Percentiles rank a stretch among this genome's conserved stretches.
These are phyloP conservation scores for Kluyveromyces dobzhanskii DNA, from an alignment of 805 yeast species.

Conservation along the genomic window DNA sequence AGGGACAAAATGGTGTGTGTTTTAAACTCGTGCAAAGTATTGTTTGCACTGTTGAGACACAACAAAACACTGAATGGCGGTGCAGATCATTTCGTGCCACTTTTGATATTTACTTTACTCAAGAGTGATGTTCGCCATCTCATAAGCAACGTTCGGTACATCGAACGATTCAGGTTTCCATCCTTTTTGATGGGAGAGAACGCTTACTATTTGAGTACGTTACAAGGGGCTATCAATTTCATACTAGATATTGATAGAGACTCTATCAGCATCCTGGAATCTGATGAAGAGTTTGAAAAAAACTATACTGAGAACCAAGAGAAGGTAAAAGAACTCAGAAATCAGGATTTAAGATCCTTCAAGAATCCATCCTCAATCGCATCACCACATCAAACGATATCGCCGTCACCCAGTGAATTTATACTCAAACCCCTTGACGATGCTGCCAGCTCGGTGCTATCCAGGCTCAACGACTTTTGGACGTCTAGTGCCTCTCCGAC, in stretches of 20 bases:
- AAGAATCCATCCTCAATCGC: too few species aligned
- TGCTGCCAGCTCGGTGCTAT: constrained; percentile 16
- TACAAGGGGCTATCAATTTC: constrained; percentile 82
- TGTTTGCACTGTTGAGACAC: constrained; percentile 77
- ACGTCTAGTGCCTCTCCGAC: constrained; percentile 5
- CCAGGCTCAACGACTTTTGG: constrained; percentile 19
- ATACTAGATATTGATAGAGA: constrained; percentile 51
- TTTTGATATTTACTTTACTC: constrained; percentile 69
- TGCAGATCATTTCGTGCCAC: constrained; percentile 92
- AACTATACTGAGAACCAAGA: constrained; percentile 39
- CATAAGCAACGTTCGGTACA: constrained; percentile 74
- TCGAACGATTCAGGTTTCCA: constrained; percentile 73
- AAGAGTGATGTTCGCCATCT: constrained; percentile 57
- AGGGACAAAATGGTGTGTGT: constrained; percentile 90
- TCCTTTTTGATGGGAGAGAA: constrained; percentile 81
- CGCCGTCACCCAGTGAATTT: constrained; percentile 14
- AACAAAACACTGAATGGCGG: constrained; percentile 57
- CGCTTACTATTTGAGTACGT: constrained; percentile 82
- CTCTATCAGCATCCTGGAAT: constrained; percentile 51
- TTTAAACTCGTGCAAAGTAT: constrained; percentile 84
- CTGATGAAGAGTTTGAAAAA: constrained; percentile 47
- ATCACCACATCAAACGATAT: background rate
- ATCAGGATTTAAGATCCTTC: background rate
- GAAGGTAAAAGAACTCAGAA: constrained; percentile 20
- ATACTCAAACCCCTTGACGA: constrained; percentile 21